phyloP scores from a whole-genome alignment of 805 yeast genomes.

The Suhomyces xylopsoci region DNA sequence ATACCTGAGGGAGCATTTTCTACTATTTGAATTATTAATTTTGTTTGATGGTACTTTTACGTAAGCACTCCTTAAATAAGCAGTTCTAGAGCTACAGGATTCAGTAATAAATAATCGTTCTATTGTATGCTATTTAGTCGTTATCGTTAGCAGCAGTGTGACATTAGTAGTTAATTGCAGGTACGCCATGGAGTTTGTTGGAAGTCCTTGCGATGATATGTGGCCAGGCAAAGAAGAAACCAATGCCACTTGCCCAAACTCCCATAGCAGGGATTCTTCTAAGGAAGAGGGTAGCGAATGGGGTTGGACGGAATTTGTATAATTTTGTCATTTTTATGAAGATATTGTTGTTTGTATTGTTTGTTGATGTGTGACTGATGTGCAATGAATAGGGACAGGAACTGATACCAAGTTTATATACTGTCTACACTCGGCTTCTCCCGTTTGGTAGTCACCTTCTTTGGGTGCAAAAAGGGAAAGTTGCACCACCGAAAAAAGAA shows the following conservation, averaged over 20 bases:
- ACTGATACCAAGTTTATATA: neutral
- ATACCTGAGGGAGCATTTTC: too few species aligned
- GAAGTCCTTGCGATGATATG: constrained; percentile 22
- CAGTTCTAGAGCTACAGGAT: too few species aligned
- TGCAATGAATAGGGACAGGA: neutral
- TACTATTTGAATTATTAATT: too few species aligned
- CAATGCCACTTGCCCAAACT: constrained; percentile 31
- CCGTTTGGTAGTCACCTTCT: neutral
- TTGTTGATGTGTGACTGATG: neutral
- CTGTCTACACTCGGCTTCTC: neutral
- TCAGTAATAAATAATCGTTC: too few species aligned
- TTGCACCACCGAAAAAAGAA: constrained; percentile 2
- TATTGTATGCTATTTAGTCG: neutral
- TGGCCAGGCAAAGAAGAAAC: constrained; percentile 36
- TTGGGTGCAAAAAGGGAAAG: neutral
- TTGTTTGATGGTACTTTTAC: too few species aligned
- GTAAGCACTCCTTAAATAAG: too few species aligned
- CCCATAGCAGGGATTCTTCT: constrained; percentile 30
- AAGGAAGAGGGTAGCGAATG: constrained; percentile 20
- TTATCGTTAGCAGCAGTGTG: neutral
- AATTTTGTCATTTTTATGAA: neutral
- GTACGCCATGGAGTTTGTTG: constrained; percentile 26
- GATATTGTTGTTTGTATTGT: neutral
- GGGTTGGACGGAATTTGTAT: constrained; percentile 11
- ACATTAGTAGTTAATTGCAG: constrained; percentile 19